Evolutionary conservation across 805 yeast genomes (phyloP), one percentile per base, ranked within the genome.

Genomic region (Candida qinlingensis): DNA sequence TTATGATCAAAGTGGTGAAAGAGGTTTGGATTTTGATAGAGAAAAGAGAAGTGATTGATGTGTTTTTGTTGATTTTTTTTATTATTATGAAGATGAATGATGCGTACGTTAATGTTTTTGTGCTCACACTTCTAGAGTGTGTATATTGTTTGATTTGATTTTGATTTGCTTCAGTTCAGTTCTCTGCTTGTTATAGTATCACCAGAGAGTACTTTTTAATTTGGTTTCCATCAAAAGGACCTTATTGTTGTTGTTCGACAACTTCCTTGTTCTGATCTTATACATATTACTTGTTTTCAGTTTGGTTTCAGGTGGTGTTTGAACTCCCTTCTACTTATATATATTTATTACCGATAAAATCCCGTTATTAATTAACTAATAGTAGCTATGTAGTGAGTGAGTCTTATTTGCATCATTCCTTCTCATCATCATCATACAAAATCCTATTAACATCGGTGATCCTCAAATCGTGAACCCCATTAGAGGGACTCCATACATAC

Each of bases 391-490:
- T 19, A 19, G 19, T 19, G 19, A 19, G 19, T n/a, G n/a, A n/a
- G n/a, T n/a, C n/a, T n/a, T n/a, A n/a, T n/a, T n/a, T n/a, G n/a
- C n/a, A n/a, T 34, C n/a, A 34, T 11, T 34, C n/a, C n/a, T 34
- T 34, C n/a, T 27, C 12, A 41, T 26, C 19, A 19, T 35, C 25
- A 28, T 43, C 68, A 59, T 86, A 87, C 13, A 87, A 64, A 1
- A 85, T 80, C 42, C 75, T 74, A 58, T 86, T 84, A 1, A 85
- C 92, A 41, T 80, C 75, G 11, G 79, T 75, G 1, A 90, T 71
- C 0, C 96, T 92, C 45, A 91, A 61, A 64, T 91, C 98, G 77
- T 89, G 79, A 5, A 92, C 92, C 0, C 96, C 97, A 60, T 88
- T 86, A 0, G 94, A 83, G 19, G 87, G 79, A 12, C 64, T 61